Percentiles rank a stretch among this genome's conserved stretches.
Conservation (phyloP, 371 early-diverging fungal genomes). For the Sporodiniella umbellata region DNA sequence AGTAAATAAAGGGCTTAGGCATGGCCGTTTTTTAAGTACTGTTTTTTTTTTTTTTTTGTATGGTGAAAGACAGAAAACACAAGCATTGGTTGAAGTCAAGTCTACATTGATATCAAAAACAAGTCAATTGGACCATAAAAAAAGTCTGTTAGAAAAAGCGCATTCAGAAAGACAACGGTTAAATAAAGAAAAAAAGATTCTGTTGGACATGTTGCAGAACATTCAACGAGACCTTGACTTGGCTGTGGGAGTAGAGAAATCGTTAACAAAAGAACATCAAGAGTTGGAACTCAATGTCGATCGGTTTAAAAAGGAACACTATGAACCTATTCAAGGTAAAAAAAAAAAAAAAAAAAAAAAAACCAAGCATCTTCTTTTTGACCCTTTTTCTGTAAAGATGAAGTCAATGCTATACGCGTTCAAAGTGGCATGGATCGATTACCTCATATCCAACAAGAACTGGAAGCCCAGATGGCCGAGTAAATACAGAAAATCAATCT, state of each 20-base stretch:
- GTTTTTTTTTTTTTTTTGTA: neutral
- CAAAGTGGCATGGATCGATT: constrained; percentile 29
- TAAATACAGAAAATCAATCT: constrained; percentile 10
- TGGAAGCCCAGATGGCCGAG: constrained; percentile 43
- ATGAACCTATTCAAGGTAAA: constrained; percentile 47
- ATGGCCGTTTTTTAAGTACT: neutral
- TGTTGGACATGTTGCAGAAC: constrained; percentile 41
- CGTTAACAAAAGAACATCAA: constrained; percentile 31
- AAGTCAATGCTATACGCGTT: constrained; percentile 36
- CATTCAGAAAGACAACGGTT: constrained; percentile 34
- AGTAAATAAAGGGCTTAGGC: no score
- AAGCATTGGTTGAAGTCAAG: constrained; percentile 35
- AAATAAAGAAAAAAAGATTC: constrained; percentile 29
- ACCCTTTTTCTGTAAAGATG: constrained; percentile 16
- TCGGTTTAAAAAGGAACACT: constrained; percentile 26
- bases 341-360: constrained; percentile 6
- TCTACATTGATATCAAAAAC: constrained; percentile 29
- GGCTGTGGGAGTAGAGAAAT: constrained; percentile 28
- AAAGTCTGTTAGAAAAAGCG: constrained; percentile 34
- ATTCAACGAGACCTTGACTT: constrained; percentile 43
- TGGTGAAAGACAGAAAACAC: constrained; percentile 27
- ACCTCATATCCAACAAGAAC: constrained; percentile 44
- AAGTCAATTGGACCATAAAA: constrained; percentile 35
- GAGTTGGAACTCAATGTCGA: constrained; percentile 28
- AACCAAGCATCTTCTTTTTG: no score